Evolutionary conservation across 768 basidiomycete genomes (phyloP), one percentile per base, ranked within the genome.

Genomic region (Boletus vinaceobasis): DNA sequence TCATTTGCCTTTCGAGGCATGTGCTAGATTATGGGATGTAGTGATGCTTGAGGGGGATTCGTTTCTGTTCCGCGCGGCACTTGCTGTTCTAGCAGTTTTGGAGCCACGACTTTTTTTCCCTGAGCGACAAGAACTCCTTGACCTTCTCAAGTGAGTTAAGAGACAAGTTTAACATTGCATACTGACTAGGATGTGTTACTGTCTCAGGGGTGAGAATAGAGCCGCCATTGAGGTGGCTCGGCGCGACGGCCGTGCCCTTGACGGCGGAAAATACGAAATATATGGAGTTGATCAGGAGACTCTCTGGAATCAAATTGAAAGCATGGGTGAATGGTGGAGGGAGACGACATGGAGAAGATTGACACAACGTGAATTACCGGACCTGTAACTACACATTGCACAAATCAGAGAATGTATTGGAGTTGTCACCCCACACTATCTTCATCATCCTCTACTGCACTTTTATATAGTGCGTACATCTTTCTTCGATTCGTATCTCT

Each of bases 301-400:
- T 1, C 70, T 96, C 14, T 95, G 93, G 87, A 88, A 88, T 38
- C 79, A 86, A 40, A 86, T 96, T 35, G 81, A 87, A 58, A 76
- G 77, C 48, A 88, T 93, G 86, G 84, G 88, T 19, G 90, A 92
- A 38, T 92, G 90, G 91, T 95, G 93, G 93, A 91, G 84, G 65
- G 90, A 93, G 64, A 89, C 84, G 57, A 95, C 92, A 47, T 96
- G 92, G 91, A 83, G 77, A 37, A 76, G 93, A 55, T 72, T 95
- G 51, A 82, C 91, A 63, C 84, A 86, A 59, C 77, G 93, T 66
- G 92, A 95, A 70, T 71, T 94, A 51, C 92, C 92, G n/a, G 93
- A 94, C 72, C 48, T 81, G 61, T 69, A 65, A 38, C 38, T 50
- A 56, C 36, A 7, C 33, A 19, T 35, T 21, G 36, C 35, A 52